These are phyloP conservation scores for Ceriops decandra DNA, from an alignment of 345 rosid species.

Conservation along the genomic window DNA sequence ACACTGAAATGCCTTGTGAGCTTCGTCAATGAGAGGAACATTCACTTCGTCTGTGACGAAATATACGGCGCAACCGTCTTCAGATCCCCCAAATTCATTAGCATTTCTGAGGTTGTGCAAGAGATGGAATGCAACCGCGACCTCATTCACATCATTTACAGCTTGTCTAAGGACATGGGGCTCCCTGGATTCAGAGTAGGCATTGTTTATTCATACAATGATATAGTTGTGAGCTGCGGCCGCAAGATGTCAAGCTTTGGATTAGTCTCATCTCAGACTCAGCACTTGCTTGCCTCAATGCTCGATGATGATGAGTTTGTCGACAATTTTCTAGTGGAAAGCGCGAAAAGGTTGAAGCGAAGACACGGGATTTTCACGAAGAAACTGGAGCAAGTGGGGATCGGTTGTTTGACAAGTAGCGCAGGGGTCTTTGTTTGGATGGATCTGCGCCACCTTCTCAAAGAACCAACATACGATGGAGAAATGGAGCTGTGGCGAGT, in stretches of 20 bases:
- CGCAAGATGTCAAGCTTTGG: conserved; percentile 92
- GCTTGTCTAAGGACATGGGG: conserved; percentile 93
- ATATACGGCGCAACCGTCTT: conserved; percentile 75
- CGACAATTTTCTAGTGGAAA: conserved; percentile 43
- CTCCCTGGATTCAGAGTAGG: conserved; percentile 86
- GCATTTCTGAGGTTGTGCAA: conserved; percentile 59
- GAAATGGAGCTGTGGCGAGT: conserved; percentile 65
- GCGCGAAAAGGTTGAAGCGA: conserved; percentile 45
- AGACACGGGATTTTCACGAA: conserved; percentile 43
- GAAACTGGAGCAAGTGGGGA: conserved; percentile 50
- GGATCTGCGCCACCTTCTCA: conserved; percentile 61
- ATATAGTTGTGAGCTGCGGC: conserved; percentile 54
- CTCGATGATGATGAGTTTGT: conserved; percentile 64
- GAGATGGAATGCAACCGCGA: conserved; percentile 46
- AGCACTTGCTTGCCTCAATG: conserved; percentile 62
- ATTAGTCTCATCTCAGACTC: conserved; percentile 76
- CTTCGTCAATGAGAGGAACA: conserved; percentile 48
- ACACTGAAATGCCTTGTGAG: conserved; percentile 43
- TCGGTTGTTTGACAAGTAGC: conserved; percentile 48
- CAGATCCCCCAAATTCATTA: conserved; percentile 43
- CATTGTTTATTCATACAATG: conserved; percentile 74
- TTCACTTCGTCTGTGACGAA: conserved; percentile 81
- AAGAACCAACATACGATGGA: conserved; percentile 38
- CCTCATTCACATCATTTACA: conserved; percentile 68
- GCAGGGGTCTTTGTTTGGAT: conserved; percentile 86